phyloP scores from a whole-genome alignment of 192 early-diverging fungal species.

The Rhizoclosmatium globosum region DNA sequence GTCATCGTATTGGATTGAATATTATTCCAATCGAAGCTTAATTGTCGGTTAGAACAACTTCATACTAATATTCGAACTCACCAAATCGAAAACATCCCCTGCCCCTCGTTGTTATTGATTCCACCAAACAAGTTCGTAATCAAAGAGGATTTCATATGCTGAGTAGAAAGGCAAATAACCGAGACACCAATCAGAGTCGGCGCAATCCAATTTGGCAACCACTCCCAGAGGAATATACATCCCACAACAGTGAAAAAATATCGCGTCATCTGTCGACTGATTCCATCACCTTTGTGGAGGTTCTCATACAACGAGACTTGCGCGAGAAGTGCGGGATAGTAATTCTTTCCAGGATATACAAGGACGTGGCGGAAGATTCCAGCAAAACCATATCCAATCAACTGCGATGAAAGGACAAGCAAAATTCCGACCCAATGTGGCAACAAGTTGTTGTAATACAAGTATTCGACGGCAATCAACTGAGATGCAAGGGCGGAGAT shows the following conservation, averaged over 20 bases:
- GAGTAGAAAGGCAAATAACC: conserved; percentile 47
- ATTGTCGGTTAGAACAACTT: too few relatives aligned
- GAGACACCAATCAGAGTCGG: conserved; percentile 44
- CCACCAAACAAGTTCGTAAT: conserved; percentile 53
- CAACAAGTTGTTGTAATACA: conserved; percentile 48
- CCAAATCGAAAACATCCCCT: conserved; percentile 50
- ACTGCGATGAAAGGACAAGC: conserved; percentile 49
- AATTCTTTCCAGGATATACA: conserved; percentile 81
- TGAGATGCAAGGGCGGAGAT: conserved; percentile 48
- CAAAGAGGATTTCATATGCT: conserved; percentile 31
- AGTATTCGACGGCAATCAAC: conserved; percentile 48
- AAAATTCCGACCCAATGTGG: conserved; percentile 6
- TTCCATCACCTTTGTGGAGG: conserved; percentile 62
- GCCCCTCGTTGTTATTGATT: conserved; percentile 49
- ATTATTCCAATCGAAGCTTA: conserved; percentile 55
- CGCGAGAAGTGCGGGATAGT: conserved; percentile 82
- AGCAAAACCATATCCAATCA: conserved; percentile 71
- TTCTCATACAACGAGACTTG: conserved; percentile 81
- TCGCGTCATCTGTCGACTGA: conserved; percentile 26
- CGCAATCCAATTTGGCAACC: conserved; percentile 53
- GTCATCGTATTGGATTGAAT: conserved; percentile 52
- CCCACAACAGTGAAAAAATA: conserved; percentile 54
- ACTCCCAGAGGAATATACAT: conserved; percentile 50
- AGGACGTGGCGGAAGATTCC: conserved; percentile 78
- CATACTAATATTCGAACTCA: too few relatives aligned